Evolutionary conservation across 176 grass and related monocot genomes (phyloP).

Genomic region (Oryza nivara): DNA sequence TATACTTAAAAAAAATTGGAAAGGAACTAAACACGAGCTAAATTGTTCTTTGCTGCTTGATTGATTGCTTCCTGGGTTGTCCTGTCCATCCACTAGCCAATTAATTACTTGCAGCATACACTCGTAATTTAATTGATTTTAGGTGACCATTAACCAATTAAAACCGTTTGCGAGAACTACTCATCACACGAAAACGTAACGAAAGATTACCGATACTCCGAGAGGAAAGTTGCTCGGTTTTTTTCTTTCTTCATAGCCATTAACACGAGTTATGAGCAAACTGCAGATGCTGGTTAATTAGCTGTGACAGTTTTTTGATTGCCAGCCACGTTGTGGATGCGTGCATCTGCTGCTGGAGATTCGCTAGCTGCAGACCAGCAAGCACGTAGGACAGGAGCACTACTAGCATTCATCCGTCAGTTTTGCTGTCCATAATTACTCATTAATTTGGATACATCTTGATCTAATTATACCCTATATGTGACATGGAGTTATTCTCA

Average conservation of each 20-base stretch:
- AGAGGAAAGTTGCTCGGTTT: not conserved
- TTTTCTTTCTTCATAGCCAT: not conserved
- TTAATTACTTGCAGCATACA: not conserved
- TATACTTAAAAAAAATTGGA: too few species aligned
- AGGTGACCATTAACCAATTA: not conserved
- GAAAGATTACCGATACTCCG: not conserved
- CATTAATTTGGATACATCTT: too few species aligned
- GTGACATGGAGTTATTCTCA: too few species aligned
- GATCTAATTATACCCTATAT: not conserved
- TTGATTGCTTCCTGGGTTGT: not conserved
- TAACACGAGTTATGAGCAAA: too few species aligned
- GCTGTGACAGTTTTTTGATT: not conserved
- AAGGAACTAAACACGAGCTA: too few species aligned
- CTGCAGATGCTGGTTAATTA: too few species aligned
- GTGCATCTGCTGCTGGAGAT: not conserved
- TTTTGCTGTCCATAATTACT: too few species aligned
- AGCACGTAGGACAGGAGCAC: too few species aligned
- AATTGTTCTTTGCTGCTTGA: not conserved
- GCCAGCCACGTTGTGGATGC: not conserved
- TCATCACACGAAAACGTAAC: not conserved
- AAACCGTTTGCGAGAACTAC: not conserved
- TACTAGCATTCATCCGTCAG: too few species aligned
- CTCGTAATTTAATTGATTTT: not conserved
- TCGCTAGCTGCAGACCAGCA: not conserved
- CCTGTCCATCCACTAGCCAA: not conserved